Conservation (phyloP, 306 rosid species). For the Sindora glabra region DNA sequence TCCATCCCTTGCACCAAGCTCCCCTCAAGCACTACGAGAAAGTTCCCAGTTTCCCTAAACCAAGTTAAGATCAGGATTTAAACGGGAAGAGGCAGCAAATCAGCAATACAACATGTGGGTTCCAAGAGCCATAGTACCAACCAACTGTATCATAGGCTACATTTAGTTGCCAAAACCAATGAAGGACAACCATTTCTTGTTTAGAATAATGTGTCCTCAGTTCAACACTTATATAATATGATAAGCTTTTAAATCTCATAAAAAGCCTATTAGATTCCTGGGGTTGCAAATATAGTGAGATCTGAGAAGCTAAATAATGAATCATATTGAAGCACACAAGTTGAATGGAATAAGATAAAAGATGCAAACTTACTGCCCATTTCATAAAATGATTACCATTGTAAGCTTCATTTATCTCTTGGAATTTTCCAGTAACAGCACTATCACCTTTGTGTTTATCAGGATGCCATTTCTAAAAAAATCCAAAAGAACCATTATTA, state of each 20-base stretch:
- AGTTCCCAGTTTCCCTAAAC: not conserved
- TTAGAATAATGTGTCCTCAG: not conserved
- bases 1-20: not conserved
- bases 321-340: slow-evolving; percentile 1
- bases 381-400: slow-evolving; percentile 34
- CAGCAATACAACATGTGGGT: not conserved
- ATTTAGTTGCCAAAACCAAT: slow-evolving; percentile 8
- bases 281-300: not conserved
- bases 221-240: not conserved
- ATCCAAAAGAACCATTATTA: slow-evolving; percentile 18
- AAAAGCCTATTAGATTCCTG: not conserved
- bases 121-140: not conserved
- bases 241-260: not conserved
- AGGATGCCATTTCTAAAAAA: slow-evolving; percentile 74
- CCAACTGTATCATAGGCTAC: not conserved
- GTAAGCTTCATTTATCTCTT: slow-evolving; percentile 72
- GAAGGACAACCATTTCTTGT: not conserved
- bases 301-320: not conserved
- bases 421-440: slow-evolving; percentile 56
- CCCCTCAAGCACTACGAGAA: not conserved
- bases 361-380: not conserved
- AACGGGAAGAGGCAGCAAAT: not conserved
- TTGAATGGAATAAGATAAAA: not conserved
- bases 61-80: not conserved
- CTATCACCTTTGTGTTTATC: slow-evolving; percentile 59